phyloP scores from a whole-genome alignment of 352 stramenopile species.

The Thalassiosira pacifica region DNA sequence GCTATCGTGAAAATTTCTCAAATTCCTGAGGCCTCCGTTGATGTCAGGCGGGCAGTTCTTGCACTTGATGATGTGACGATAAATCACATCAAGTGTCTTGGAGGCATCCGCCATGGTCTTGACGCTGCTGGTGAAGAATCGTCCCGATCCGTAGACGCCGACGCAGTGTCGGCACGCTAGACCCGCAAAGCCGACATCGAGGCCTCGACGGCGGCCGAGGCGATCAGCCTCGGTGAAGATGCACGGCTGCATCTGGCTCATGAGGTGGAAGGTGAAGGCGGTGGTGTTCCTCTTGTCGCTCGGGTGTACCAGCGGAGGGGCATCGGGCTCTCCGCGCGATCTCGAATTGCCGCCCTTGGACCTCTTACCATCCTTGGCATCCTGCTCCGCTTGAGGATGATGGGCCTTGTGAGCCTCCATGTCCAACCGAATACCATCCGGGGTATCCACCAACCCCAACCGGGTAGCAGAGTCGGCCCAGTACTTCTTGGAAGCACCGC shows the following conservation, averaged over 20 bases:
- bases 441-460: conserved; percentile 80
- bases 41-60: conserved; percentile 76
- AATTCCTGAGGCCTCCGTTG: conserved; percentile 64
- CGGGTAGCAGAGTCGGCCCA: conserved; percentile 78
- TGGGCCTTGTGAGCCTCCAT: conserved; percentile 55
- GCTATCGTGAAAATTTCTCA: conserved; percentile 70
- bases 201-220: conserved; percentile 74
- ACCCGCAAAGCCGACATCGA: conserved; percentile 76
- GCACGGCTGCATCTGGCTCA: conserved; percentile 82
- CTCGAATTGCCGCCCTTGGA: background rate
- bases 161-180: conserved; percentile 83
- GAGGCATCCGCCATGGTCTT: conserved; percentile 82
- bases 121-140: conserved; percentile 83
- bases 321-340: conserved; percentile 1
- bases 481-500: conserved; percentile 77
- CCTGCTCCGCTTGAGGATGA: background rate
- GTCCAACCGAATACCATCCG: conserved; percentile 75
- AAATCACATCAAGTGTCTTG: conserved; percentile 81
- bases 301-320: conserved; percentile 59
- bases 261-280: conserved; percentile 78
- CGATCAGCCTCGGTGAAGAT: conserved; percentile 82
- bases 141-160: conserved; percentile 73
- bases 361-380: background rate
- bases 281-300: conserved; percentile 78
- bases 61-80: conserved; percentile 82